Evolutionary conservation across 169 alveolate species (phyloP).

Genomic region (Eimeria acervulina): DNA sequence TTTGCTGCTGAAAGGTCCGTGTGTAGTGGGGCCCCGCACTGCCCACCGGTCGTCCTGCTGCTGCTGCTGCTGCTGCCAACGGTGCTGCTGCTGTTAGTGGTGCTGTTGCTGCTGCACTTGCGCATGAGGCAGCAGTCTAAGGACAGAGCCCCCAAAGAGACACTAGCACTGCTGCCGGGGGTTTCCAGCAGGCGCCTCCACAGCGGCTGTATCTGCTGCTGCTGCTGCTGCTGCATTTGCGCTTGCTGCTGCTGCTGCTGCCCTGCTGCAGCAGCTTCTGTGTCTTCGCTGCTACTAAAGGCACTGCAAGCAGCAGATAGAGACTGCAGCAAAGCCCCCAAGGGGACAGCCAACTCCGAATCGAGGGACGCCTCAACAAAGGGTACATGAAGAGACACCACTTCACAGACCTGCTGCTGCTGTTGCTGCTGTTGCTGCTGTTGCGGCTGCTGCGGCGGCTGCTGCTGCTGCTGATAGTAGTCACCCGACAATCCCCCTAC

Average conservation of each 20-base stretch:
- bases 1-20: not conserved
- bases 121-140: slow-evolving; percentile 21
- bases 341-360: slow-evolving; percentile 11
- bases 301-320: not conserved
- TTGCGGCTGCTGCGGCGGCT: not conserved
- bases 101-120: slow-evolving; percentile 33
- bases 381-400: slow-evolving; percentile 33
- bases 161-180: slow-evolving; percentile 45
- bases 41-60: not conserved
- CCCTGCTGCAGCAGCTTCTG: not conserved
- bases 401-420: slow-evolving; percentile 5
- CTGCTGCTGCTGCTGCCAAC: slow-evolving; percentile 1
- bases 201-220: not conserved
- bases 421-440: slow-evolving; percentile 61
- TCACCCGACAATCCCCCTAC: not conserved
- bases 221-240: slow-evolving; percentile 34
- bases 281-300: slow-evolving; percentile 2
- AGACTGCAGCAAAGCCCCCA: slow-evolving; percentile 11
- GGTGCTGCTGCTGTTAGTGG: not conserved
- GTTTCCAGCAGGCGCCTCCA: slow-evolving; percentile 41
- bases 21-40: not conserved
- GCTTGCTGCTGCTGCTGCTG: not conserved
- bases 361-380: slow-evolving; percentile 34
- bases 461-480: not conserved
- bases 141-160: slow-evolving; percentile 26